Conservation (phyloP, 1,139 yeast species). For the Geotrichum citri-aurantii region DNA sequence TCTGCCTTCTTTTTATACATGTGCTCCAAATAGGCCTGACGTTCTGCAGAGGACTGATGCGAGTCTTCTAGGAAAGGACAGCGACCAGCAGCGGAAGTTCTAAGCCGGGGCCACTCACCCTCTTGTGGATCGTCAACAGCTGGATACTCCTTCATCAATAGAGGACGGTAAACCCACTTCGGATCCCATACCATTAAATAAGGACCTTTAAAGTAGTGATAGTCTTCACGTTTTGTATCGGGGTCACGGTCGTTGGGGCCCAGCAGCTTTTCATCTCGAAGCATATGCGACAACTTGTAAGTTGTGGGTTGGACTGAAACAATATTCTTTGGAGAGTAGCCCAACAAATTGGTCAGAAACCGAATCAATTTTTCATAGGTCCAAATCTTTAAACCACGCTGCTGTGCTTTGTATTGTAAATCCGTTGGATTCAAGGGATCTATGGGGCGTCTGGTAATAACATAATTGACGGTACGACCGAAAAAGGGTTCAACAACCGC, state of each 20-base stretch:
- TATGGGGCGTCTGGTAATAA: constrained; percentile 58
- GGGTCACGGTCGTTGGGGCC: constrained; percentile 92
- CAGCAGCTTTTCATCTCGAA: constrained; percentile 75
- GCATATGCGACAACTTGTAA: constrained; percentile 51
- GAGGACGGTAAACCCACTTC: constrained; percentile 72
- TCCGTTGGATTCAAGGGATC: constrained; percentile 48
- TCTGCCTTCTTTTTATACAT: constrained; percentile 11
- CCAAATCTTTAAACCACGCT: constrained; percentile 71
- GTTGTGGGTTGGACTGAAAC: constrained; percentile 22
- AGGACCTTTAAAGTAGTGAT: constrained; percentile 71
- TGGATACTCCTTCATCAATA: constrained; percentile 77
- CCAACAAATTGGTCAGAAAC: constrained; percentile 69
- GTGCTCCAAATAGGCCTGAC: constrained; percentile 10
- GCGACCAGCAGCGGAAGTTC: constrained; percentile 41
- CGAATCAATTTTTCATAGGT: constrained; percentile 77
- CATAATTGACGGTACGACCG: constrained; percentile 73
- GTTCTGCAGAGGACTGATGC: background rate
- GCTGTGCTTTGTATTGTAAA: constrained; percentile 59
- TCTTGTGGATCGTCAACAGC: constrained; percentile 41
- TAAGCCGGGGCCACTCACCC: constrained; percentile 48
- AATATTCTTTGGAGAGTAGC: constrained; percentile 26
- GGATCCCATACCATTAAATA: constrained; percentile 79
- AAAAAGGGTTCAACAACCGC: constrained; percentile 60
- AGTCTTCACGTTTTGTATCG: constrained; percentile 74
- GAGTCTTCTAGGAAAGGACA: constrained; percentile 50